phyloP scores from a whole-genome alignment of 116 monocot genomes.

The Papilionanthe hybrid region DNA sequence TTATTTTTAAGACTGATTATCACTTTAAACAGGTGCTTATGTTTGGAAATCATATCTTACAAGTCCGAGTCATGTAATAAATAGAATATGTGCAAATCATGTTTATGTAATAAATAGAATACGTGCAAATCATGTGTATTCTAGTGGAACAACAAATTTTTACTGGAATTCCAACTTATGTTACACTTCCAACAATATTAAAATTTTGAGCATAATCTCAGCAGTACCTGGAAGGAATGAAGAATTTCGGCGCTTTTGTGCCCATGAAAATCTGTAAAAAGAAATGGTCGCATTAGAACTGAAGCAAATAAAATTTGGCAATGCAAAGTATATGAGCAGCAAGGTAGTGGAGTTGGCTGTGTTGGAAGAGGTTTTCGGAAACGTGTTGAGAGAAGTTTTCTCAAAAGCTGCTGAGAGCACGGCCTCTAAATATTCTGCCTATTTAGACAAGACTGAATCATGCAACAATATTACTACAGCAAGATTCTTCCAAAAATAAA shows the following conservation, averaged over 20 bases:
- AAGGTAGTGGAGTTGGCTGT: neutral
- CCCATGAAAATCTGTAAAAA: slow-evolving; percentile 50
- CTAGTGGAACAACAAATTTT: neutral
- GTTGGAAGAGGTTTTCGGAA: too few relatives aligned
- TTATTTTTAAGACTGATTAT: neutral
- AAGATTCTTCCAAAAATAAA: neutral
- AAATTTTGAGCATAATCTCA: neutral
- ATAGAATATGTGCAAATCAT: too few relatives aligned
- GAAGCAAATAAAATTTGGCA: slow-evolving; percentile 3
- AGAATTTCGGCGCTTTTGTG: slow-evolving; percentile 42
- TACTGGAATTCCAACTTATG: neutral
- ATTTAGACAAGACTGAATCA: too few relatives aligned
- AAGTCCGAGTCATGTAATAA: neutral
- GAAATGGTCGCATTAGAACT: neutral
- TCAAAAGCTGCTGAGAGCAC: too few relatives aligned
- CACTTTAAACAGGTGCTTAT: neutral
- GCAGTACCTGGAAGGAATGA: slow-evolving; percentile 46
- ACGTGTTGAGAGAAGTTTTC: too few relatives aligned
- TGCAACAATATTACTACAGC: too few relatives aligned
- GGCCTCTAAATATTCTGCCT: too few relatives aligned
- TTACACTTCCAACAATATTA: neutral
- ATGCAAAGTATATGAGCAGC: neutral
- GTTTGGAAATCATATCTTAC: neutral
- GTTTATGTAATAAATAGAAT: neutral
- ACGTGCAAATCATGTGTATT: neutral